Evolutionary conservation across 306 rosid genomes (phyloP), one percentile per base, ranked within the genome.

Genomic region (Cicer pinnatifidum): DNA sequence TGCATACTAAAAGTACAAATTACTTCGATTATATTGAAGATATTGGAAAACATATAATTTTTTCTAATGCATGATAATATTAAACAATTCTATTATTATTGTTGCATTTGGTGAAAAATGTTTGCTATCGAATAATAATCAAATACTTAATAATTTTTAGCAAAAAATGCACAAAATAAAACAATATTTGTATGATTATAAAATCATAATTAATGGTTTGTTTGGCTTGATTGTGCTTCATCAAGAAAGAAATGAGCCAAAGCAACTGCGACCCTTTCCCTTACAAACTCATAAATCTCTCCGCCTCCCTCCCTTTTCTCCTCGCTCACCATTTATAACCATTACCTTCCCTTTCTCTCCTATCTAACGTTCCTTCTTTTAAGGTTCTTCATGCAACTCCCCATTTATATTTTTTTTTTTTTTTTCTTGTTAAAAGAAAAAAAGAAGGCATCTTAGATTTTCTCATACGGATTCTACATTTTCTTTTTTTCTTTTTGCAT

Each of bases 301-400:
- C 85, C 51, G 13, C 69, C 71, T 56, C 69, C 85, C 82, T 79
- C 72, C 77, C 78, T 60, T 81, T 81, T 86, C 85, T 85, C 82
- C 87, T 85, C 78, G 75, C 85, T 71, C 81, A 28, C 71, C 82
- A 69, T 90, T 85, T 64, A 73, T 60, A 86, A 85, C 93, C 89
- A 90, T 84, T 51, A 75, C 75, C 77, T 60, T 67, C 72, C 46
- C 54, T 70, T 82, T 75, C 87, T 80, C 79, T 78, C 75, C 9
- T 72, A 77, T 78, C 86, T 79, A 78, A 79, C 72, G 43, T 35
- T 85, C 96, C 86, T 85, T 75, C 66, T 78, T 88, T 88, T 69
- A 81, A 80, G 92, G 71, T 63, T 78, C 78, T 68, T 86, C 88
- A 47, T 86, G 73, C 83, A 79, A 85, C 52, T 67, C 76, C 81